Evolutionary conservation across 768 basidiomycete genomes (phyloP).

Genomic region (Suillus placidus): DNA sequence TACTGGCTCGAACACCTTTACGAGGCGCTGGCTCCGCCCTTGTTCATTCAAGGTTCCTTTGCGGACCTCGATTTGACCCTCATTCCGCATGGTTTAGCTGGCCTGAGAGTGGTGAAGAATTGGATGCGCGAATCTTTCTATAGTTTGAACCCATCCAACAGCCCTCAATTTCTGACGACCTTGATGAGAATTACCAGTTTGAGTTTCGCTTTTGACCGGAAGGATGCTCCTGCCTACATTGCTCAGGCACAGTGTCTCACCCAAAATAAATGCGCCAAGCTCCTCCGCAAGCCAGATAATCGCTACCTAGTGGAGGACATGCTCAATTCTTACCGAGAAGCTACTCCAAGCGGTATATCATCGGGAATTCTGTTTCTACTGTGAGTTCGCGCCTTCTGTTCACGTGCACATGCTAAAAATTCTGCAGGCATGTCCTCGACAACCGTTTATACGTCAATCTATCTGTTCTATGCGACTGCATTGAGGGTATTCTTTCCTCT

Average conservation of each 20-base stretch:
- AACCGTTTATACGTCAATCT: constrained; percentile 44
- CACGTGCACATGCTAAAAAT: neutral
- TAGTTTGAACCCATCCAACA: constrained; percentile 22
- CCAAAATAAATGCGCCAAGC: neutral
- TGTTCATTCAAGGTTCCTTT: constrained; percentile 47
- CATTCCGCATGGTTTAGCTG: constrained; percentile 45
- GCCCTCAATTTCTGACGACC: constrained; percentile 40
- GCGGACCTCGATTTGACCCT: constrained; percentile 35
- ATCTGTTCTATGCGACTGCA: constrained; percentile 50
- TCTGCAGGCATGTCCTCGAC: constrained; percentile 46
- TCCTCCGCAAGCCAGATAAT: constrained; percentile 20
- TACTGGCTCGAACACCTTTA: constrained; percentile 51
- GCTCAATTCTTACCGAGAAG: constrained; percentile 32
- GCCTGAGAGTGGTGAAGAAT: constrained; percentile 40
- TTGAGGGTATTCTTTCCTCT: constrained; percentile 52
- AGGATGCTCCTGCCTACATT: constrained; percentile 39
- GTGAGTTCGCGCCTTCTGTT: neutral
- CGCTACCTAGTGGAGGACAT: constrained; percentile 38
- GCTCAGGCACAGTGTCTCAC: constrained; percentile 29
- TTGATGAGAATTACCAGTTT: constrained; percentile 42
- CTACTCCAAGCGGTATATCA: constrained; percentile 26
- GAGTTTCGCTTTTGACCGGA: constrained; percentile 40
- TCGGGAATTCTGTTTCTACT: constrained; percentile 34
- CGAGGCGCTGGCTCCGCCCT: constrained; percentile 51
- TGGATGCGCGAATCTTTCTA: constrained; percentile 52